A percentile compares a stretch with the other conserved stretches of the same genome.
phyloP scores from a whole-genome alignment of 768 basidiomycete species.

The Boletus huronensis region DNA sequence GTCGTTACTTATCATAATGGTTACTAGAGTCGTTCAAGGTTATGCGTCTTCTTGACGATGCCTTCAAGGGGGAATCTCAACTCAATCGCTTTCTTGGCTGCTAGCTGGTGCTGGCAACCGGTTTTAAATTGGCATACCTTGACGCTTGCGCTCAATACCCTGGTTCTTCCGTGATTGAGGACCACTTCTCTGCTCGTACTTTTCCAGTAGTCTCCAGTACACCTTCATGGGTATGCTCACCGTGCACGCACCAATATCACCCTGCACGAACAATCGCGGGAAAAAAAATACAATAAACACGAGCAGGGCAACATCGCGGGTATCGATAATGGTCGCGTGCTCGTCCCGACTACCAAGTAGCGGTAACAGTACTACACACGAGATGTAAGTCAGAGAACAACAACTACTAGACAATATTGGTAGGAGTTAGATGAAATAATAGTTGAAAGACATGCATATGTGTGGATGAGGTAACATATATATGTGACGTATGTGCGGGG shows the following conservation, averaged over 20 bases:
- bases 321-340: not conserved
- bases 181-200: too few species aligned
- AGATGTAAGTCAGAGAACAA: not conserved
- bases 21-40: too few species aligned
- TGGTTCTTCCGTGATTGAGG: too few species aligned
- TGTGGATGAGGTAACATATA: conserved; percentile 8
- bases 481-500: conserved; percentile 6
- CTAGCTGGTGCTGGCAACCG: too few species aligned
- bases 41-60: too few species aligned
- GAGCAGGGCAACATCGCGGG: not conserved
- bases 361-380: not conserved
- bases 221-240: not conserved
- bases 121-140: too few species aligned
- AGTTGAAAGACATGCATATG: conserved; percentile 2
- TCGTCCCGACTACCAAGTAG: not conserved
- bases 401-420: not conserved
- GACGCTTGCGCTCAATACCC: too few species aligned
- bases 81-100: too few species aligned
- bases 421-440: not conserved
- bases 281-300: not conserved
- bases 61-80: too few species aligned
- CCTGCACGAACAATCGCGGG: too few species aligned
- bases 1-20: too few species aligned
- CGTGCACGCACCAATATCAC: not conserved
- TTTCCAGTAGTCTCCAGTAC: too few species aligned